Evolutionary conservation across 257 asterid genomes (phyloP).

Genomic region (Cynanchum wilfordii): DNA sequence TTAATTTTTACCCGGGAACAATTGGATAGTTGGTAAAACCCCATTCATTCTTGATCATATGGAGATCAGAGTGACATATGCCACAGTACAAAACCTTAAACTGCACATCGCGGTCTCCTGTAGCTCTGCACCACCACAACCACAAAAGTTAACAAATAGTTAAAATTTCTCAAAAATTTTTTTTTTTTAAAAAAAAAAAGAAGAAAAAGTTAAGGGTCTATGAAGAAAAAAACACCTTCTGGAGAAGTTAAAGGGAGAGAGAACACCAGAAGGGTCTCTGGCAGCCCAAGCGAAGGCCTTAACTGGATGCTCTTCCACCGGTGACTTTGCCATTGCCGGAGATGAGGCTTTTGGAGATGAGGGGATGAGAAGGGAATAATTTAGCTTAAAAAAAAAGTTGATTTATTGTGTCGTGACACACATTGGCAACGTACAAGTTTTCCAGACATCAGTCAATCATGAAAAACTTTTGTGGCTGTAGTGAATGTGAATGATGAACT

Average conservation of each 20-base stretch:
- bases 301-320: slow-evolving; percentile 45
- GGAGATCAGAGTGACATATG: slow-evolving; percentile 47
- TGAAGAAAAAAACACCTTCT: slow-evolving; percentile 29
- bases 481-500: too few species aligned
- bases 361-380: too few species aligned
- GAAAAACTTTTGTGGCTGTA: too few species aligned
- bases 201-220: neutral
- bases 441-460: too few species aligned
- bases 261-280: slow-evolving; percentile 44
- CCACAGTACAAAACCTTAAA: slow-evolving; percentile 52
- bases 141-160: neutral
- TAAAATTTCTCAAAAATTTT: too few species aligned
- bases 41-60: slow-evolving; percentile 44
- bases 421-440: too few species aligned
- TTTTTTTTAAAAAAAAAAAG: neutral
- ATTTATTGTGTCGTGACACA: too few species aligned
- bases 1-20: slow-evolving; percentile 39
- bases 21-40: slow-evolving; percentile 34
- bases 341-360: neutral
- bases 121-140: slow-evolving; percentile 20
- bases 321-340: slow-evolving; percentile 35
- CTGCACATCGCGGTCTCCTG: slow-evolving; percentile 50
- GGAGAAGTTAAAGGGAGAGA: slow-evolving; percentile 52
- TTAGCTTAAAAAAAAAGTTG: too few species aligned
- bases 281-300: slow-evolving; percentile 54